Evolutionary conservation across 805 yeast species (phyloP).

Genomic region (Barnettozyma sp.): DNA sequence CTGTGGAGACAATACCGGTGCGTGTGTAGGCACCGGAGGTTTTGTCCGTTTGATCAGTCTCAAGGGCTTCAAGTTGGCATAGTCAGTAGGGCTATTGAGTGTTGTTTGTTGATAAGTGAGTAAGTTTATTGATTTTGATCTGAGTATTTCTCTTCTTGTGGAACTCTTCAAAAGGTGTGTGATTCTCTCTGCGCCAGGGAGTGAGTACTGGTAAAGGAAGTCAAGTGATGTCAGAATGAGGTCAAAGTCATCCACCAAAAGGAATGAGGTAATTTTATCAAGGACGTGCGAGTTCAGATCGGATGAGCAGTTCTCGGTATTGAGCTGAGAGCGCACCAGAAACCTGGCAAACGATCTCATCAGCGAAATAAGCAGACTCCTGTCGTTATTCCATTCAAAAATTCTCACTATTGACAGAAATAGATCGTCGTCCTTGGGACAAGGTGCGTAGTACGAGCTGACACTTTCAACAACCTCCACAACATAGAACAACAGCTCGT

Average conservation of each 20-base stretch:
- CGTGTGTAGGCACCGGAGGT: slow-evolving; percentile 54
- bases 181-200: slow-evolving; percentile 55
- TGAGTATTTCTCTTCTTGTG: slow-evolving; percentile 44
- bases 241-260: slow-evolving; percentile 63
- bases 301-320: slow-evolving; percentile 44
- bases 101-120: slow-evolving; percentile 41
- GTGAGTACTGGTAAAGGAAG: slow-evolving; percentile 71
- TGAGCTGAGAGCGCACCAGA: slow-evolving; percentile 49
- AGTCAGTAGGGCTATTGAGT: slow-evolving; percentile 28
- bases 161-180: slow-evolving; percentile 42
- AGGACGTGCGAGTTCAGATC: slow-evolving; percentile 40
- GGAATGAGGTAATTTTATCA: slow-evolving; percentile 47
- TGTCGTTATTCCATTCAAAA: slow-evolving; percentile 51
- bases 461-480: slow-evolving; percentile 81
- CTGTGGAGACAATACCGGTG: slow-evolving; percentile 52
- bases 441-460: slow-evolving; percentile 75
- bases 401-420: slow-evolving; percentile 49
- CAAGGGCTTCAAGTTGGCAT: slow-evolving; percentile 21
- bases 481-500: slow-evolving; percentile 59
- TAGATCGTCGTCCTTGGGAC: slow-evolving; percentile 60
- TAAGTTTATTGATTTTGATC: slow-evolving; percentile 56
- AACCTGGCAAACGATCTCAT: slow-evolving; percentile 75
- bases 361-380: slow-evolving; percentile 60
- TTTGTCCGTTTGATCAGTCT: slow-evolving; percentile 51
- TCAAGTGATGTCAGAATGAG: slow-evolving; percentile 68